Evolutionary conservation across 2,329 filamentous ascomycete species (phyloP), one percentile per base, ranked within the genome.

Genomic region (Colletotrichum aenigma): DNA sequence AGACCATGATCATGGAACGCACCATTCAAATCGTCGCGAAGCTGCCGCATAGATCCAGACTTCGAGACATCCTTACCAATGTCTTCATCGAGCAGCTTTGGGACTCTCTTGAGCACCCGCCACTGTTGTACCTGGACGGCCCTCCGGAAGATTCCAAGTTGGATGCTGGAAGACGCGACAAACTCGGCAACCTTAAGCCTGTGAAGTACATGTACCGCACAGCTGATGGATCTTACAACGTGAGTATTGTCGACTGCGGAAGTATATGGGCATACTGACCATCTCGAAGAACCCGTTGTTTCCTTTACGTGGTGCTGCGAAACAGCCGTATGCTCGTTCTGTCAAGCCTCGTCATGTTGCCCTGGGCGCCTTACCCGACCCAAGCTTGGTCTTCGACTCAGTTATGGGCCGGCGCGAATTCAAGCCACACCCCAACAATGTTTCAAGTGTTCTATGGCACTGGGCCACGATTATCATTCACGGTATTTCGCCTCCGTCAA

Each of bases 1-100:
- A 94, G 85, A 94, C 92, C 3, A 94, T 95, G 88, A 86, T 95
- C 60, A 94, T 95, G 91, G 94, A 95, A 83, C 88, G 91, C 9
- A 88, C 93, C 7, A 95, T 95, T 76, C 90, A 93, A 86, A 87
- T 95, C 18, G 93, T 95, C 7, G 89, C 92, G 15, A 90, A 89
- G 36, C 86, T 95, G 38, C 93, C 93, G 1, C 84, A 89, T 66
- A 86, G 89, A 70, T 95, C 93, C 2, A 90, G 90, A 79, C 88
- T 89, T 30, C 88, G 93, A 12, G 86, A 89, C 56, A 85, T 92
- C 67, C 86, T 96, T 64, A 95, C 94, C 10, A 92, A 93, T 79
- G 83, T 85, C 61, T 94, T 96, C 79, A 88, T 96, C 66, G 89
- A 91, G 67, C 88, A 93, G 82, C 88, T 96, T 0, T 96, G 94